phyloP scores from a whole-genome alignment of 176 grass and related monocot species.

The Juncus effusus region DNA sequence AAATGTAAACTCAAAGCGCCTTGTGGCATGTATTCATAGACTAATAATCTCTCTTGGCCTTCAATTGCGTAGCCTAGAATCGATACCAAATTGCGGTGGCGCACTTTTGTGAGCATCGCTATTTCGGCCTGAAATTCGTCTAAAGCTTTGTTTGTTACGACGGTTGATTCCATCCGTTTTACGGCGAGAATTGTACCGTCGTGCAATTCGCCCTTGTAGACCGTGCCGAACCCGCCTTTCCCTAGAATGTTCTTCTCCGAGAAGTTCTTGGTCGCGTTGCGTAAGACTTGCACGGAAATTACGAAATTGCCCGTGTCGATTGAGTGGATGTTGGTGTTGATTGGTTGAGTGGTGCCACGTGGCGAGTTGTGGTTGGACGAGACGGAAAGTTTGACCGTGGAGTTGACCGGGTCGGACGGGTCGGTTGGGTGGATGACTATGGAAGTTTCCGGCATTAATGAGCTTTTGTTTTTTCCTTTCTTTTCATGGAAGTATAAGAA shows the following conservation, averaged over 20 bases:
- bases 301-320: constrained; percentile 56
- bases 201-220: constrained; percentile 80
- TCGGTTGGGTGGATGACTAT: constrained; percentile 58
- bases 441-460: constrained; percentile 19
- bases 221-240: constrained; percentile 76
- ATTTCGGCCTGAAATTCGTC: constrained; percentile 97
- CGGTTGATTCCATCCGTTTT: constrained; percentile 82
- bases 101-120: constrained; percentile 77
- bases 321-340: constrained; percentile 41
- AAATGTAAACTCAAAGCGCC: constrained; percentile 86
- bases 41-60: constrained; percentile 82
- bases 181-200: constrained; percentile 87
- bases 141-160: constrained; percentile 81
- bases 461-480: constrained; percentile 22
- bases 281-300: constrained; percentile 72
- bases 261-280: constrained; percentile 60
- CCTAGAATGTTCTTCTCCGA: constrained; percentile 74
- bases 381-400: constrained; percentile 57
- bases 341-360: constrained; percentile 17
- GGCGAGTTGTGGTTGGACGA: constrained; percentile 26
- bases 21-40: constrained; percentile 92
- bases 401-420: constrained; percentile 40
- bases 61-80: constrained; percentile 74
- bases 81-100: constrained; percentile 90
- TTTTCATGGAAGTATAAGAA: constrained; percentile 35